Conservation (phyloP, 768 basidiomycete genomes). For the Pilatotrama ljubarskyi region DNA sequence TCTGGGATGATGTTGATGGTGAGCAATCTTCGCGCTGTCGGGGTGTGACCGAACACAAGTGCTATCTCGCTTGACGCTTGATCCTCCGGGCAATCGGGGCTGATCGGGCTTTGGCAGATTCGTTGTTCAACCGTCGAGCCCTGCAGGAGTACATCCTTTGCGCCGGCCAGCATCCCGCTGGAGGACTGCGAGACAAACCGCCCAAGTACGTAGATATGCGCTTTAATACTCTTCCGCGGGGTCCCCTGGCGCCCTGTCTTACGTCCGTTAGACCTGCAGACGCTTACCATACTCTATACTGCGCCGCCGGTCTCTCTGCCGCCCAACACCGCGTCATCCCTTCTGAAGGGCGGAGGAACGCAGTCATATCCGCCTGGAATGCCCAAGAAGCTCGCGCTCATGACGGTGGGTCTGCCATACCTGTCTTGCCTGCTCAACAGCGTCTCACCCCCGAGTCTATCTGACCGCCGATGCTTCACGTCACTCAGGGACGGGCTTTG, state of each 20-base stretch:
- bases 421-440: neutral
- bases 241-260: neutral
- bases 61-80: neutral
- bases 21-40: constrained; percentile 18
- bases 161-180: constrained; percentile 82
- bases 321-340: constrained; percentile 75
- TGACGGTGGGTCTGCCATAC: constrained; percentile 18
- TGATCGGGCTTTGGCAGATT: constrained; percentile 34
- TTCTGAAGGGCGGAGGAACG: constrained; percentile 18
- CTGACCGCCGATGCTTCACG: neutral
- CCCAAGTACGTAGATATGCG: constrained; percentile 75
- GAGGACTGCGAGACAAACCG: constrained; percentile 93
- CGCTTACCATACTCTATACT: constrained; percentile 93
- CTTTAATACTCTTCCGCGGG: neutral
- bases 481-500: constrained; percentile 13
- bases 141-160: constrained; percentile 86
- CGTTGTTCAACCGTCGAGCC: constrained; percentile 60
- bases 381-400: constrained; percentile 4
- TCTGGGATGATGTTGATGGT: constrained; percentile 79
- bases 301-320: constrained; percentile 83
- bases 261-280: constrained; percentile 66
- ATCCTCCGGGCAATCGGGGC: neutral
- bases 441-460: constrained; percentile 11
- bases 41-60: neutral
- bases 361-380: constrained; percentile 23